Percentiles rank a stretch among this genome's conserved stretches.
These are phyloP conservation scores for Diaporthe citri DNA, from an alignment of 2,329 filamentous ascomycete species.

Conservation along the genomic window DNA sequence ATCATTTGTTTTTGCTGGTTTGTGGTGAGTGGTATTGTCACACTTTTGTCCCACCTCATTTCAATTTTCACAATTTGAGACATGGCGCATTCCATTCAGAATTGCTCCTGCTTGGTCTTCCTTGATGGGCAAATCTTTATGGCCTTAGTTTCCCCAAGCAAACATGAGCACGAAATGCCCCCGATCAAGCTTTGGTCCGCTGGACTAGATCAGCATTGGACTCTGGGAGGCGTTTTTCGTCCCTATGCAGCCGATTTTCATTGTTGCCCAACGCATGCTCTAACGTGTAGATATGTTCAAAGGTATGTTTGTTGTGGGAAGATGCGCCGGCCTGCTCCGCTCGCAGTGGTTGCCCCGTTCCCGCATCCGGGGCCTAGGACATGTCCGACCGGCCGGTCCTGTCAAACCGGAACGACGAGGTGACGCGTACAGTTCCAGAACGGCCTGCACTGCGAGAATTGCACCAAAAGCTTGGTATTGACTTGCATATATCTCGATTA, in stretches of 20 bases:
- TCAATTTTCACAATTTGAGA: background rate
- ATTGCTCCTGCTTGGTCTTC: background rate
- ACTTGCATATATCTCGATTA: background rate
- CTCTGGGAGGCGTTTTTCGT: too few relatives aligned
- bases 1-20: constrained; percentile 12
- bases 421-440: background rate
- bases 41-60: background rate
- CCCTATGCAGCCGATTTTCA: too few relatives aligned
- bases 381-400: background rate
- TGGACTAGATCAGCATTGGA: background rate
- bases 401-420: background rate
- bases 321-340: background rate
- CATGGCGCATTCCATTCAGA: background rate
- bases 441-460: background rate
- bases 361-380: background rate
- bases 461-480: background rate
- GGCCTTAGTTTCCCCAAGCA: too few relatives aligned
- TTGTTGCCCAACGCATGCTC: too few relatives aligned
- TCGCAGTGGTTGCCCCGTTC: background rate
- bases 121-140: too few relatives aligned
- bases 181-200: background rate
- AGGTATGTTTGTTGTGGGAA: background rate
- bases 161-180: accelerated
- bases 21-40: background rate
- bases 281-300: background rate